phyloP scores from a whole-genome alignment of 768 basidiomycete species.

The Psilocybe sp. region DNA sequence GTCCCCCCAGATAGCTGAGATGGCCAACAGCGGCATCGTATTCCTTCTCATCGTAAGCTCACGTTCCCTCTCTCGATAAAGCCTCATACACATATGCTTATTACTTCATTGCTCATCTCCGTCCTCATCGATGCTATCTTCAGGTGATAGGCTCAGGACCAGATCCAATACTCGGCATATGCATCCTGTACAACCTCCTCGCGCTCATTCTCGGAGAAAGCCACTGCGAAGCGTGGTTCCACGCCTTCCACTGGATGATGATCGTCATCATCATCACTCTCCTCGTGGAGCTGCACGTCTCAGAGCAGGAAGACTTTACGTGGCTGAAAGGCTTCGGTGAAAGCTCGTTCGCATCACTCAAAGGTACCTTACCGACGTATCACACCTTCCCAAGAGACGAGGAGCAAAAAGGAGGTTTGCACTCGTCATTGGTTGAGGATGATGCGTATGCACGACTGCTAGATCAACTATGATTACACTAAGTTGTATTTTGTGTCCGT shows the following conservation, averaged over 20 bases:
- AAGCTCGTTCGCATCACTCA: background rate
- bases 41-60: slow-evolving; percentile 28
- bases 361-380: no score
- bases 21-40: slow-evolving; percentile 22
- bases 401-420: no score
- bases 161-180: slow-evolving; percentile 32
- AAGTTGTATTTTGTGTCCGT: no score
- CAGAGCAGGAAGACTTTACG: slow-evolving; percentile 8
- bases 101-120: background rate
- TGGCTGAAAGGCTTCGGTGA: slow-evolving; percentile 12
- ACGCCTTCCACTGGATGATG: slow-evolving; percentile 22
- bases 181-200: slow-evolving; percentile 27
- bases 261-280: slow-evolving; percentile 15
- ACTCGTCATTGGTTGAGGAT: no score
- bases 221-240: slow-evolving; percentile 19
- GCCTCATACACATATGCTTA: background rate
- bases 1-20: slow-evolving; percentile 19
- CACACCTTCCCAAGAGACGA: no score
- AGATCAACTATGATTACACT: no score
- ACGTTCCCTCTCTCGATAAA: background rate
- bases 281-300: slow-evolving; percentile 12
- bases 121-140: background rate
- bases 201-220: slow-evolving; percentile 25
- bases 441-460: no score
- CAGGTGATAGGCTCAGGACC: slow-evolving; percentile 35